These are phyloP conservation scores for Pestalotiopsis fici DNA, from an alignment of 2,329 filamentous ascomycete genomes.

Conservation along the genomic window DNA sequence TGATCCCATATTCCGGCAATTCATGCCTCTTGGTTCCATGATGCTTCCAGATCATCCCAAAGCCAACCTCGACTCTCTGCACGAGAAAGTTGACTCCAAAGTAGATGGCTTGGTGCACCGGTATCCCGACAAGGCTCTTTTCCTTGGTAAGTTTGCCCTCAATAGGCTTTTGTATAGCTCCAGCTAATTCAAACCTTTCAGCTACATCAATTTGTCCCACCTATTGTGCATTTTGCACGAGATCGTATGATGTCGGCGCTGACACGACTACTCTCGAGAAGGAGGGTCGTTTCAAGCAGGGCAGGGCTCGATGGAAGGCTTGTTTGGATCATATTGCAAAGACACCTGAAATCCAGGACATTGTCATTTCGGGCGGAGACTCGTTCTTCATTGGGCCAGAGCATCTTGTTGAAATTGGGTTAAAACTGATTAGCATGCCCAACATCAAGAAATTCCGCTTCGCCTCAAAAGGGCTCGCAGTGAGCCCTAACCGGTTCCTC, in stretches of 20 bases:
- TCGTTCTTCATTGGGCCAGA: slow-evolving; percentile 57
- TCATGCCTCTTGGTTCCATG: slow-evolving; percentile 56
- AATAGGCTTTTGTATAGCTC: no score
- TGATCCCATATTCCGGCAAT: slow-evolving; percentile 62
- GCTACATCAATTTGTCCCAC: slow-evolving; percentile 62
- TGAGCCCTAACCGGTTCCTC: slow-evolving; percentile 56
- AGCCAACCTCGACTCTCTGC: slow-evolving; percentile 57
- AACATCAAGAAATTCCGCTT: slow-evolving; percentile 62
- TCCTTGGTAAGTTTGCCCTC: slow-evolving; percentile 49
- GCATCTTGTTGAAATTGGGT: slow-evolving; percentile 53
- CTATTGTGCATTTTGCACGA: slow-evolving; percentile 64
- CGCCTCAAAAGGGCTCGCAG: slow-evolving; percentile 62
- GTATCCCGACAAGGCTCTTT: slow-evolving; percentile 65
- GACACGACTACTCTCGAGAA: slow-evolving; percentile 53
- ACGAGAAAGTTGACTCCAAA: slow-evolving; percentile 56
- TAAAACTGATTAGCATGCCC: slow-evolving; percentile 55
- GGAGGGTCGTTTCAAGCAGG: slow-evolving; percentile 38
- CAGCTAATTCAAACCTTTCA: slow-evolving; percentile 22
- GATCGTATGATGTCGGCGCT: slow-evolving; percentile 58
- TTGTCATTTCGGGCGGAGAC: slow-evolving; percentile 66
- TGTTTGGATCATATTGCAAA: slow-evolving; percentile 58
- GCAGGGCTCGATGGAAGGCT: slow-evolving; percentile 49
- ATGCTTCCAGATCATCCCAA: slow-evolving; percentile 56
- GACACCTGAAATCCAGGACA: slow-evolving; percentile 51
- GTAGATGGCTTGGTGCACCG: slow-evolving; percentile 61